Base-by-base conservation (phyloP, 768 basidiomycete genomes). In the Mycena pura region DNA sequence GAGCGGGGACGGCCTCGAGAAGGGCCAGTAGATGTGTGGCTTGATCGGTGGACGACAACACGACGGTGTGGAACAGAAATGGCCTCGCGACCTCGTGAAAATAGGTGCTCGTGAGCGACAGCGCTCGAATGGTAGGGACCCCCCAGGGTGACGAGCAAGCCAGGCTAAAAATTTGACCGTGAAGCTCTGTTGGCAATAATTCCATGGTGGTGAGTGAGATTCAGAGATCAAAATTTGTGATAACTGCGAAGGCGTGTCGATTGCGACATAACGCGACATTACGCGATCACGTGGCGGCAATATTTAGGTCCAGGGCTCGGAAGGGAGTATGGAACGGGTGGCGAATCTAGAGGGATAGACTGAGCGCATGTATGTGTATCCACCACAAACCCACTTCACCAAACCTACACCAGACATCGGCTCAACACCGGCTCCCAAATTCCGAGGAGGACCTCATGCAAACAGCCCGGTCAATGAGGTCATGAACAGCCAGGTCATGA, bases 221-320 rank as follows among this genome's bases (percentile, higher is more conserved):
- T 17, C 43, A 14, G 22, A 25, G 17, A 22, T 9, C 17, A 51
- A 21, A 5, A 15, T 14, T 9, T 3, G 24, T 2, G 21, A 43
- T 24, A 19, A 19, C 29, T 24, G 19, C 13, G n/a, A 52, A 53
- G 50, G 41, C 58, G 51, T 51, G 10, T 46, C 34, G 36, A 60
- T 60, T 45, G 57, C 57, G 57, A 58, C 57, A 49, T 56, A 45
- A 29, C 27, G 54, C 54, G 54, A 31, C 54, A 45, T 60, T 27
- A 48, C 32, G 46, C 59, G 59, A 27, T 60, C 59, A 60, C 59
- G 50, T 60, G 51, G 5, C n/a, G n/a, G n/a, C n/a, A n/a, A n/a
- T n/a, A n/a, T n/a, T n/a, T n/a, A n/a, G n/a, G n/a, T n/a, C n/a
- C n/a, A n/a, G n/a, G n/a, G n/a, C n/a, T n/a, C n/a, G n/a, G n/a